Base-by-base conservation (phyloP, 1,284 basidiomycete species). In the Marasmius oreades region DNA sequence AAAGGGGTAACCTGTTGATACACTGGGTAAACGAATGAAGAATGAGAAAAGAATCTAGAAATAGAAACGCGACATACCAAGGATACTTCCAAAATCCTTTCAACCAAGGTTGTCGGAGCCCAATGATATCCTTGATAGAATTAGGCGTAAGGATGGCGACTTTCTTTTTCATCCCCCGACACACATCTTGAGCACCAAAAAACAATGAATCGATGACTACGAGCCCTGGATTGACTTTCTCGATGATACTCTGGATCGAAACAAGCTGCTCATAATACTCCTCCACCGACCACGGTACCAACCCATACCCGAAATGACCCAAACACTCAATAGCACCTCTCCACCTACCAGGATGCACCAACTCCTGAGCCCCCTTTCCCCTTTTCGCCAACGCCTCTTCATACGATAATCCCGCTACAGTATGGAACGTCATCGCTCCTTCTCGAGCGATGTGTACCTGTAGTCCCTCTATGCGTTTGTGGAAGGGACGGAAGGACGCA, bases 51-150 rank as follows among this genome's bases (percentile, higher is more conserved):
- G 34, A 34, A 20, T 24, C 7, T 31, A 24, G 36, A 18, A 12
- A n/a, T 20, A 23, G 10, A 28, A 48, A 26, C 10, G 37, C 5
- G 8, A 53, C 58, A 24, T 39, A 59, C 58, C 51, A 54, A 51
- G 58, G 58, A 53, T 44, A 53, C 33, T 56, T 59, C 58, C 54
- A 55, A 5, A 59, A 34, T 8, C 34, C 46, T 18, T 24, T 24
- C 12, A 39, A 20, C 26, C 26, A 26, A 23, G 57, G 57, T 42
- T 58, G 54, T 42, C 26, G 39, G 26, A 53, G 33, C 28, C 44
- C 39, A 20, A 53, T 37, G 3, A 53, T 16, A 33, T 59, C 58
- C 47, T 56, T 59, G 50, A 45, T 37, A 11, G 58, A 53, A 33
- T 55, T 59, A 18, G 58, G 54, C 12, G 51, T 48, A 18, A 59